Evolutionary conservation across 768 basidiomycete species (phyloP).

Genomic region (Pulveroboletus sp.): DNA sequence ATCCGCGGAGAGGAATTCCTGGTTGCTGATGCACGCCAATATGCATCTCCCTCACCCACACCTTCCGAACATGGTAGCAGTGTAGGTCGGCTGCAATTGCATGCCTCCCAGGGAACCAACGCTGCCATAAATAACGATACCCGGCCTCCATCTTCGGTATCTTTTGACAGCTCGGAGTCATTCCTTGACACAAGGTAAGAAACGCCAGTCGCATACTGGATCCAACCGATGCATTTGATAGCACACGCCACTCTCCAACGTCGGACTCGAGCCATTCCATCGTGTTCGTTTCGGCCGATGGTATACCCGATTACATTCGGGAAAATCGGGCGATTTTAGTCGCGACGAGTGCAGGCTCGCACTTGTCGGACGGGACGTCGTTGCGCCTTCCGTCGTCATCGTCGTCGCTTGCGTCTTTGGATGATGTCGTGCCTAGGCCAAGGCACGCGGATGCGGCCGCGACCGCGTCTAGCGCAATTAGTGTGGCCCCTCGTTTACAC

Average conservation of each 20-base stretch:
- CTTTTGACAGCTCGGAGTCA: constrained; percentile 11
- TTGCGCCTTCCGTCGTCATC: constrained; percentile 23
- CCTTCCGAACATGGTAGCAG: constrained; percentile 30
- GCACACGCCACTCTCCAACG: constrained; percentile 7
- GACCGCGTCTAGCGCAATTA: background rate
- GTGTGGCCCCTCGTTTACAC: constrained; percentile 31
- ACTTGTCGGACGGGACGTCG: constrained; percentile 16
- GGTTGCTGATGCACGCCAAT: background rate
- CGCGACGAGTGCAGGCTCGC: constrained; percentile 27
- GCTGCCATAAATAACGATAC: constrained; percentile 2
- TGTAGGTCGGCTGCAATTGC: background rate
- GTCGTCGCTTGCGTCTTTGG: constrained; percentile 25
- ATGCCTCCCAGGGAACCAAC: background rate
- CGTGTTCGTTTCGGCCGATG: constrained; percentile 29
- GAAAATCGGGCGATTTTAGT: constrained; percentile 31
- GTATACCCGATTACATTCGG: constrained; percentile 29
- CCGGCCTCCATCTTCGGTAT: constrained; percentile 9
- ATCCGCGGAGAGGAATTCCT: background rate
- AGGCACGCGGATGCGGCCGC: background rate
- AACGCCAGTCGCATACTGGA: background rate
- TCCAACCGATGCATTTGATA: background rate
- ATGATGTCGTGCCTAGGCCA: background rate
- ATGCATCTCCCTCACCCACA: constrained; percentile 20
- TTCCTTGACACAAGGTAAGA: constrained; percentile 17
- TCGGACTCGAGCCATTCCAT: constrained; percentile 21